A percentile compares a stretch with the other conserved stretches of the same genome.
phyloP scores from a whole-genome alignment of 2,329 filamentous ascomycete genomes.

The Phoma sp. region DNA sequence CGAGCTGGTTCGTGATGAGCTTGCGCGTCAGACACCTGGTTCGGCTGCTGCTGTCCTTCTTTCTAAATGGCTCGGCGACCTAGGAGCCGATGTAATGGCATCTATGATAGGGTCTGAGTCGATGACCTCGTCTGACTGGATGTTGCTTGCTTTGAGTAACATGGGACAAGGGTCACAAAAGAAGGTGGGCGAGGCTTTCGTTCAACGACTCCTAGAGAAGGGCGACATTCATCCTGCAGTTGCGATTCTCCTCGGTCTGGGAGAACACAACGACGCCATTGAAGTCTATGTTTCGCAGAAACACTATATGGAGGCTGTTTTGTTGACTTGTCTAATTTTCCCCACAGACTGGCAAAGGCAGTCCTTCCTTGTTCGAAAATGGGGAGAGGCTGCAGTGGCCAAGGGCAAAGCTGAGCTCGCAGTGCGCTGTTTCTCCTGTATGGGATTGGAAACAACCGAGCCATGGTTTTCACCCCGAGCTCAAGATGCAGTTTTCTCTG shows the following conservation, averaged over 20 bases:
- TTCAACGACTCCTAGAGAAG: constrained; percentile 85
- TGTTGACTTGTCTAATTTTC: constrained; percentile 82
- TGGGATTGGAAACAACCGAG: constrained; percentile 80
- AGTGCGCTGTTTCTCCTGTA: constrained; percentile 91
- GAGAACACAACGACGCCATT: constrained; percentile 91
- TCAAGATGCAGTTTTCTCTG: constrained; percentile 62
- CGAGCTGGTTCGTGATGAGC: constrained; percentile 82
- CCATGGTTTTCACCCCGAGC: constrained; percentile 88
- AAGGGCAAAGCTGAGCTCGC: constrained; percentile 88
- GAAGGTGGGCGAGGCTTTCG: constrained; percentile 87
- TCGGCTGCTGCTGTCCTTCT: constrained; percentile 82
- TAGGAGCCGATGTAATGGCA: constrained; percentile 79
- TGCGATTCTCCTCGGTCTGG: constrained; percentile 89
- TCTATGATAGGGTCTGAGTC: constrained; percentile 76
- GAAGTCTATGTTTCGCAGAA: constrained; percentile 94
- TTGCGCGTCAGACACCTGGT: constrained; percentile 73
- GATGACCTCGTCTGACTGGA: constrained; percentile 96
- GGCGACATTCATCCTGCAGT: constrained; percentile 92
- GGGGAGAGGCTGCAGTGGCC: constrained; percentile 90
- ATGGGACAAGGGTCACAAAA: constrained; percentile 81
- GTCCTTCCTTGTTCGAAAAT: constrained; percentile 85
- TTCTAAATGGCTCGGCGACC: constrained; percentile 90
- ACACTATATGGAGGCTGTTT: constrained; percentile 88
- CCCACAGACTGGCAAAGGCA: constrained; percentile 91
- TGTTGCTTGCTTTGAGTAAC: constrained; percentile 88